phyloP scores from a whole-genome alignment of 2,329 filamentous ascomycete genomes.

The Fusarium foetens region DNA sequence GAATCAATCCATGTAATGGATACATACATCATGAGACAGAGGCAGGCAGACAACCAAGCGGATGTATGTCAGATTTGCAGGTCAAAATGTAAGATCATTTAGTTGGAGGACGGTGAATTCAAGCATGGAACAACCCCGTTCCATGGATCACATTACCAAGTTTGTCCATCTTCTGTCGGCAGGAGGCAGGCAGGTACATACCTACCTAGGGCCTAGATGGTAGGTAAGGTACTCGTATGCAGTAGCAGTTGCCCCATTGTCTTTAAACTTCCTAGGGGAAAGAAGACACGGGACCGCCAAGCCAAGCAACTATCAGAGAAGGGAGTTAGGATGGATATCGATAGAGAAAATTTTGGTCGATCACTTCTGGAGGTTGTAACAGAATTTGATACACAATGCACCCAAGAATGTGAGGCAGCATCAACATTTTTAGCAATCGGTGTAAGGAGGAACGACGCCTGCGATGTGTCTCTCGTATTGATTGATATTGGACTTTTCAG shows the following conservation, averaged over 20 bases:
- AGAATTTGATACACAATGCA: conserved; percentile 2
- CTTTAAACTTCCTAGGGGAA: conserved; percentile 5
- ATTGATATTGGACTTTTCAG: conserved; percentile 1
- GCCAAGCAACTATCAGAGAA: conserved; percentile 27
- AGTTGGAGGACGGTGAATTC: neutral
- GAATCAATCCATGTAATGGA: conserved; percentile 26
- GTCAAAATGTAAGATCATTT: conserved; percentile 5
- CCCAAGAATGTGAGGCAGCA: conserved; percentile 1
- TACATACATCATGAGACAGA: conserved; percentile 35
- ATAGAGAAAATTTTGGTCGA: conserved; percentile 16
- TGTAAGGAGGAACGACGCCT: neutral
- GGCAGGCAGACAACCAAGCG: conserved; percentile 11
- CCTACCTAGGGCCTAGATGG: neutral
- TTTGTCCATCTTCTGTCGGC: neutral
- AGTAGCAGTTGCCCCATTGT: conserved; percentile 9
- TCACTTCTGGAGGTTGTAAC: conserved; percentile 11
- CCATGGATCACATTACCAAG: neutral
- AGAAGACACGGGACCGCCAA: conserved; percentile 19
- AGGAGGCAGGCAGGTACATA: neutral
- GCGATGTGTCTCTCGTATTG: neutral
- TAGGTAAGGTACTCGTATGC: conserved; percentile 4
- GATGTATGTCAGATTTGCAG: conserved; percentile 28
- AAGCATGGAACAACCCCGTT: conserved; percentile 2
- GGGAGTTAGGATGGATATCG: conserved; percentile 4
- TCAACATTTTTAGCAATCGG: neutral